phyloP scores from a whole-genome alignment of 305 asterid species.

The Striga hermonthica region DNA sequence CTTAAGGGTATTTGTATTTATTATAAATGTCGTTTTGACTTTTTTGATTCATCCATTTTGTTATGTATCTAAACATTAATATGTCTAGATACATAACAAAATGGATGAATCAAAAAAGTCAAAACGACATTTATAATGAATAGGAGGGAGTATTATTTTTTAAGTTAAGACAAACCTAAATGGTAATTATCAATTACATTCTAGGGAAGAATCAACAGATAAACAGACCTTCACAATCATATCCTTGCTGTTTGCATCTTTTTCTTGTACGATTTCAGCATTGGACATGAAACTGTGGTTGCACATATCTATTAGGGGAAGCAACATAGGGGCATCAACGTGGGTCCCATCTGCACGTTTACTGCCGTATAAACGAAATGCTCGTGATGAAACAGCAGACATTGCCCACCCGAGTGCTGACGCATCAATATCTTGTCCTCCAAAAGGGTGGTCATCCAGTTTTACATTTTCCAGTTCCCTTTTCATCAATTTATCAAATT shows the following conservation, averaged over 20 bases:
- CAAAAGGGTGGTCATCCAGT: constrained; percentile 64
- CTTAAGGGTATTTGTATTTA: neutral
- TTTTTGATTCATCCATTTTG: too few species aligned
- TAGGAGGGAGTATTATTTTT: too few species aligned
- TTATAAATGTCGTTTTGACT: too few species aligned
- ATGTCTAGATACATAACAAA: too few species aligned
- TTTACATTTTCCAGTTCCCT: constrained; percentile 47
- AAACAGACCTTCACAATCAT: constrained; percentile 74
- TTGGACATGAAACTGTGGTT: constrained; percentile 91
- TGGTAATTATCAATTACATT: neutral
- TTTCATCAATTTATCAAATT: constrained; percentile 59
- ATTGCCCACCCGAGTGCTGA: constrained; percentile 96
- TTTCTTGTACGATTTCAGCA: constrained; percentile 81
- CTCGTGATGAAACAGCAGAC: constrained; percentile 96
- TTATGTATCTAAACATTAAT: too few species aligned
- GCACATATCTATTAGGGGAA: constrained; percentile 97
- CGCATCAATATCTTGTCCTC: constrained; percentile 73
- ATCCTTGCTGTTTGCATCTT: constrained; percentile 44
- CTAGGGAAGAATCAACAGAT: constrained; percentile 4
- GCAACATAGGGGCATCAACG: constrained; percentile 64
- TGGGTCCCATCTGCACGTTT: constrained; percentile 62
- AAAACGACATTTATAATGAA: too few species aligned
- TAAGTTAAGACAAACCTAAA: neutral
- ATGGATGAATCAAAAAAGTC: too few species aligned
- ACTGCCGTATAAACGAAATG: constrained; percentile 71